Conservation (phyloP, 257 asterid genomes). For the Plantago ovata region DNA sequence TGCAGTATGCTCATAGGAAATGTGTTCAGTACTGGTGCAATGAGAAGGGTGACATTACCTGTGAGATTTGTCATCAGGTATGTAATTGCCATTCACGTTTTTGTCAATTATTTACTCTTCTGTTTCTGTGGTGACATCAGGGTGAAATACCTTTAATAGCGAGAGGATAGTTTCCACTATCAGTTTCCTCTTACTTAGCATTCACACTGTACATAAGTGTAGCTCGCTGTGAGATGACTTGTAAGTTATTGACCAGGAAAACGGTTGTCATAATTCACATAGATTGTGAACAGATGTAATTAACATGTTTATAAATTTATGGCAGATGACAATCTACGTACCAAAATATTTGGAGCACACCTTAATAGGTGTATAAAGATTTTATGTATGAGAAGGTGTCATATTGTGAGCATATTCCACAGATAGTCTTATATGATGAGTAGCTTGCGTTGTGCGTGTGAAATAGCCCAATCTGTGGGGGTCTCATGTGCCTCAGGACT, state of each 20-base stretch:
- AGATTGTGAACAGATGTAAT: not conserved
- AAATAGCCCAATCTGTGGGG: not conserved
- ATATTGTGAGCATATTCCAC: no score
- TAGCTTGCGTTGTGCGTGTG: not conserved
- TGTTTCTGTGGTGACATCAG: not conserved
- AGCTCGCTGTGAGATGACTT: not conserved
- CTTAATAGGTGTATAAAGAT: not conserved
- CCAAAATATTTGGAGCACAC: not conserved
- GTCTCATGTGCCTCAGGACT: not conserved
- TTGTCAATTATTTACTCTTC: not conserved
- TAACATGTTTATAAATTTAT: not conserved
- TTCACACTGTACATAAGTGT: not conserved
- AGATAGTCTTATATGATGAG: no score
- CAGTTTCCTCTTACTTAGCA: not conserved
- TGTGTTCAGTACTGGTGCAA: conserved; percentile 65
- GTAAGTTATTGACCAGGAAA: not conserved
- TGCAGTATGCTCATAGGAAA: conserved; percentile 63
- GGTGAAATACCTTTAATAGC: not conserved
- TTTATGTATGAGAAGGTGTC: not conserved
- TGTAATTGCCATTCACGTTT: conserved; percentile 7
- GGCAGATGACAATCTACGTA: not conserved
- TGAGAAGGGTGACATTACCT: conserved; percentile 54
- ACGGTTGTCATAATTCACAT: not conserved
- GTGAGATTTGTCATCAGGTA: conserved; percentile 66
- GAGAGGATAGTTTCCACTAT: not conserved